Evolutionary conservation across 148 eudicot species (phyloP), one percentile per base, ranked within the genome.

Genomic region (Simmondsia chinensis): DNA sequence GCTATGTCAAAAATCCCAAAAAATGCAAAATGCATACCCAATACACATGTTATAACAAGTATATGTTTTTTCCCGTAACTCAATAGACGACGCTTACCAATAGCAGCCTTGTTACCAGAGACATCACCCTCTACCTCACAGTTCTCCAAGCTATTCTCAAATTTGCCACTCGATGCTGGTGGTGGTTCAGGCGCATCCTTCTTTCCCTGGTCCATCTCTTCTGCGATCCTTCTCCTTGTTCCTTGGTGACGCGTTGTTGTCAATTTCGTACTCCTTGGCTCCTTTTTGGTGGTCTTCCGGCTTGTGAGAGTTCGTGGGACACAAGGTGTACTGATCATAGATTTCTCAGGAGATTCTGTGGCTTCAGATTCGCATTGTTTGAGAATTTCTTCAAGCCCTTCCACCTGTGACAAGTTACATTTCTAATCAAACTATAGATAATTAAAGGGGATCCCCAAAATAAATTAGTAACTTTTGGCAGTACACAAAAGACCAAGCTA

Each of bases 351-450:
- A 27, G 68, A 63, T 38, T 40, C 38, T 27, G 49, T 45, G 2
- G 71, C 56, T 21, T 48, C 72, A n/a, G 65, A 63, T 20, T 59
- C 46, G 4, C 32, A 24, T 1, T 39, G 45, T 20, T 48, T 45
- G 46, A 75, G 29, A 20, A 75, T 7, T 19, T 83, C 87, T 48
- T 79, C 83, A 35, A 79, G 49, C 21, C 94, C 94, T 59, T 74
- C 74, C 20, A 83, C 76, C 94, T 83, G 52, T 48, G 8, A 44
- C 19, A 63, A n/a, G n/a, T 33, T 41, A 33, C 56, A 48, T 7
- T 10, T 33, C 9, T 48, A 1, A 54, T 31, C 6, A 50, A 30
- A 15, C 6, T 11, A 4, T 23, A 8, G 7, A 17, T 12, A 17
- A 5, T 7, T n/a, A 26, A 22, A n/a, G 12, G 27, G 10, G 20